Evolutionary conservation across 805 yeast genomes (phyloP).

Genomic region (Hanseniaspora jakobsenii): DNA sequence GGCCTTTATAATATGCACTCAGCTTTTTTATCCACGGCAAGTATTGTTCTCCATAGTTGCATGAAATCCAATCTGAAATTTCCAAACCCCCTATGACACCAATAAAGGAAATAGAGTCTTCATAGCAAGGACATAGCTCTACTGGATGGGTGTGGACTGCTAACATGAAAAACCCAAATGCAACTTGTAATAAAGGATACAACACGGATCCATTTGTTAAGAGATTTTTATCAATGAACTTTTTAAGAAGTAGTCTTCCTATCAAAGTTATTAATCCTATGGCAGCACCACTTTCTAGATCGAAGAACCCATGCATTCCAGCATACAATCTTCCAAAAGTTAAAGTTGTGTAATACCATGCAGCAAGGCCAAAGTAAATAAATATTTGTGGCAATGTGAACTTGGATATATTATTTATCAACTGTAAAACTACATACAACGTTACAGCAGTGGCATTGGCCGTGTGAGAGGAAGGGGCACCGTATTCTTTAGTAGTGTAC

Average conservation of each 20-base stretch:
- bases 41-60: conserved; percentile 21
- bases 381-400: conserved; percentile 9
- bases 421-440: conserved; percentile 32
- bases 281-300: conserved; percentile 51
- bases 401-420: conserved; percentile 2
- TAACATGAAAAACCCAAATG: conserved; percentile 38
- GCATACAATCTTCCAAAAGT: conserved; percentile 78
- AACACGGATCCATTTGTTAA: conserved; percentile 26
- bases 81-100: conserved; percentile 79
- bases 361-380: conserved; percentile 19
- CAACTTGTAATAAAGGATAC: conserved; percentile 30
- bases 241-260: conserved; percentile 34
- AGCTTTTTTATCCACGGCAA: conserved; percentile 8
- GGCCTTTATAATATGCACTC: no score
- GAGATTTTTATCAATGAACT: conserved; percentile 33
- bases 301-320: conserved; percentile 94
- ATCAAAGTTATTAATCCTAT: conserved; percentile 48
- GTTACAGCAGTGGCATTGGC: conserved; percentile 86
- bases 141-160: conserved; percentile 71
- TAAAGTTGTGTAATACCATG: conserved; percentile 49
- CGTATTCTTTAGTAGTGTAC: conserved; percentile 87
- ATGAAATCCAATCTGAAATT: conserved; percentile 40
- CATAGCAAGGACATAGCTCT: conserved; percentile 93
- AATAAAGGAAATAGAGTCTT: conserved; percentile 84
- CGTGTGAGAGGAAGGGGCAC: conserved; percentile 88